Percentiles rank a stretch among this genome's conserved stretches.
These are phyloP conservation scores for Boletus speciosus DNA, from an alignment of 768 basidiomycete species.

Conservation along the genomic window DNA sequence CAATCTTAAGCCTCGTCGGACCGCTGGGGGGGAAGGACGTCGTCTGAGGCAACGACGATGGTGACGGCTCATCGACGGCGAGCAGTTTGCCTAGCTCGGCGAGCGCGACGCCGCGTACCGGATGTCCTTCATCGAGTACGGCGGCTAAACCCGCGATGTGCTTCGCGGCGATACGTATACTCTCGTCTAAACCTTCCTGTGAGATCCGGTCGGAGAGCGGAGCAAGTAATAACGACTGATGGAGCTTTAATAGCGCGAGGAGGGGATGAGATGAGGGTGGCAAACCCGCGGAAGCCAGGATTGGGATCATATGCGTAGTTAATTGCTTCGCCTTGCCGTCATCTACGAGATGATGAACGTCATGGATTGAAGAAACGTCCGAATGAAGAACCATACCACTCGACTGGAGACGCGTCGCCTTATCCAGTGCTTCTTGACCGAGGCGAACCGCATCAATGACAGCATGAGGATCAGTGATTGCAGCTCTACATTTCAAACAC, in stretches of 20 bases:
- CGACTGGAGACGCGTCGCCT: slow-evolving; percentile 61
- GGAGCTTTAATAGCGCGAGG: slow-evolving; percentile 68
- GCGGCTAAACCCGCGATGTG: slow-evolving; percentile 49
- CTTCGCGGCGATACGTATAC: slow-evolving; percentile 54
- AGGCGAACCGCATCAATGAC: slow-evolving; percentile 63
- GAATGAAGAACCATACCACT: slow-evolving; percentile 40
- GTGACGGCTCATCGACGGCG: slow-evolving; percentile 68
- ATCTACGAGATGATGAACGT: slow-evolving; percentile 39
- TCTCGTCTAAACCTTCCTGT: slow-evolving; percentile 58
- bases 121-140: slow-evolving; percentile 65
- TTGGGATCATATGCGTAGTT: slow-evolving; percentile 61
- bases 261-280: slow-evolving; percentile 74
- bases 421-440: slow-evolving; percentile 72
- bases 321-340: slow-evolving; percentile 53
- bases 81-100: slow-evolving; percentile 82
- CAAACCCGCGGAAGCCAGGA: slow-evolving; percentile 56
- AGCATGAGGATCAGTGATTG: slow-evolving; percentile 46
- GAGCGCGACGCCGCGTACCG: slow-evolving; percentile 68
- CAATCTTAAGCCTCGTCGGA: slow-evolving; percentile 56
- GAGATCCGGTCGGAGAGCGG: slow-evolving; percentile 40
- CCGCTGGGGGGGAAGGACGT: slow-evolving; percentile 64
- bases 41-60: slow-evolving; percentile 22
- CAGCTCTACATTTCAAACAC: slow-evolving; percentile 55
- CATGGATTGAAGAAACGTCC: background rate
- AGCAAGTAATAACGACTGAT: slow-evolving; percentile 62